Evolutionary conservation across 2,329 filamentous ascomycete genomes (phyloP), one percentile per base, ranked within the genome.

Genomic region (Samsoniella hepiali): DNA sequence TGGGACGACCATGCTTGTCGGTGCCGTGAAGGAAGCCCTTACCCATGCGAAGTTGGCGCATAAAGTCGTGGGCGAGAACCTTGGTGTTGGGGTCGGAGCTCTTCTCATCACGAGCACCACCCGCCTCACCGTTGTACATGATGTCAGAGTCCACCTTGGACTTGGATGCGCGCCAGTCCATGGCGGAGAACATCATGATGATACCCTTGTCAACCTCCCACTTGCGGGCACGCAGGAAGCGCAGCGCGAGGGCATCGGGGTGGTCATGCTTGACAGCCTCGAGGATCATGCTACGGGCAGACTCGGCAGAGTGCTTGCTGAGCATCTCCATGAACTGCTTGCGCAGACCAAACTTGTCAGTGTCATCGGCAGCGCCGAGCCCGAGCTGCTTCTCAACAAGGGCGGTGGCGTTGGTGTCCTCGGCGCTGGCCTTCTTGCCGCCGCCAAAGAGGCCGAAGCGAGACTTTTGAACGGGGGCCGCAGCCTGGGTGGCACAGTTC

Each of bases 371-470:
- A 53, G 77, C 68, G 4, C 74, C 72, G 2, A 57, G 58, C n/a
- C 50, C 44, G 38, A 63, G 62, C 4, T 55, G 62, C 56, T 63
- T 59, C 55, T 63, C 62, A 9, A 63, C 54, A 27, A 51, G 34
- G 27, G 64, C 53, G 27, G 38, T 58, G 36, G 62, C 64, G 29
- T 42, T 64, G 47, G 31, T 84, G 29, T 74, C 75, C 44, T 81
- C 79, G 36, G 72, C 67, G 65, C 15, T 71, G 65, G 63, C 50
- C 27, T 63, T 63, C 49, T 63, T 63, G 70, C 82, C 84, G 65
- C 82, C 79, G 67, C 84, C 82, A 72, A 92, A 92, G 11, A 92
- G 75, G 38, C 81, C 80, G 64, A 89, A 78, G 60, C 86, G 83
- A 74, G 88, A 88, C 77, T 90, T 92, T 74, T 90, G 88, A 69